Evolutionary conservation across 306 rosid species (phyloP).

Genomic region (Prunus campanulata): DNA sequence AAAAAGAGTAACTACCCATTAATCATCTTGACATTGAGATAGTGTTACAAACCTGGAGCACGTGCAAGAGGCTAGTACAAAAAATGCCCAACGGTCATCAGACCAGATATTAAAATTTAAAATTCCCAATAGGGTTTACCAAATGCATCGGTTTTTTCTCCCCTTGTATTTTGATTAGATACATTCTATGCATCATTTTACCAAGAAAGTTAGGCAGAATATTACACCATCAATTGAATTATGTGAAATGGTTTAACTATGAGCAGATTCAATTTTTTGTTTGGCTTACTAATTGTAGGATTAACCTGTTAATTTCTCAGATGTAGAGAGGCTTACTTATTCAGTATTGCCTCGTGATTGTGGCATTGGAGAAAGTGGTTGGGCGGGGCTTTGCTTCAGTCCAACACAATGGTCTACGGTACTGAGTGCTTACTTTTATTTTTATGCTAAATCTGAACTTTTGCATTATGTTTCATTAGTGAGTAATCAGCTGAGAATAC

Average conservation of each 20-base stretch:
- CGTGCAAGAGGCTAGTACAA: background rate
- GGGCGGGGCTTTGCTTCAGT: slow-evolving; percentile 92
- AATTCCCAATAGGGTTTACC: background rate
- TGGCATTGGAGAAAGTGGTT: slow-evolving; percentile 83
- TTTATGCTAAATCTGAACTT: background rate
- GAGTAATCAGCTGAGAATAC: slow-evolving; percentile 1
- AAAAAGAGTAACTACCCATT: background rate
- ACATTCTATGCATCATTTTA: background rate
- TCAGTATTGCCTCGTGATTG: slow-evolving; percentile 68
- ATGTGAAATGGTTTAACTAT: background rate
- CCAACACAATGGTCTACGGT: slow-evolving; percentile 74
- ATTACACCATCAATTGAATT: background rate
- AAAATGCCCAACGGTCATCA: background rate
- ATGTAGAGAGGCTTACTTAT: slow-evolving; percentile 68
- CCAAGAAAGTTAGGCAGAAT: background rate
- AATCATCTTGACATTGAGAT: background rate
- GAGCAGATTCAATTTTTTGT: background rate
- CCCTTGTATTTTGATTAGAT: background rate
- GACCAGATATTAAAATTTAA: background rate
- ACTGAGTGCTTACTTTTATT: slow-evolving; percentile 22
- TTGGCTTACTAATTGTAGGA: slow-evolving; percentile 22
- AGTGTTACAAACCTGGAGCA: background rate
- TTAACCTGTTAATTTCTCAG: slow-evolving; percentile 40
- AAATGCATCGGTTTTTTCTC: background rate
- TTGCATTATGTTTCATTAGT: background rate